phyloP scores from a whole-genome alignment of 257 asterid genomes.

The Oldenlandia corymbosa region DNA sequence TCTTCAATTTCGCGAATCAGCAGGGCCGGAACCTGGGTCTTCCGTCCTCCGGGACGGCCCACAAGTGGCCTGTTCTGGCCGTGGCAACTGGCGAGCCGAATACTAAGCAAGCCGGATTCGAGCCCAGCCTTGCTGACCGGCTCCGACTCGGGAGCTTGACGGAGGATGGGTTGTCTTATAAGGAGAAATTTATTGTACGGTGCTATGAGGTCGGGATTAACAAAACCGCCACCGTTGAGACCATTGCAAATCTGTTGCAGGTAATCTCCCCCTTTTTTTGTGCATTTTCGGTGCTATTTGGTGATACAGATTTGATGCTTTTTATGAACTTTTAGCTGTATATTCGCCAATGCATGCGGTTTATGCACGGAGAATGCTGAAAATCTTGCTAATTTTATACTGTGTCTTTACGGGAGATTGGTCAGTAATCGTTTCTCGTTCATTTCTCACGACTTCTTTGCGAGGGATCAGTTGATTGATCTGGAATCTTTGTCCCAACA shows the following conservation, averaged over 20 bases:
- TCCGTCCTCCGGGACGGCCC: slow-evolving; percentile 6
- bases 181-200: slow-evolving; percentile 84
- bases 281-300: background rate
- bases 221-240: slow-evolving; percentile 89
- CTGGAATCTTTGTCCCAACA: no score
- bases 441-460: background rate
- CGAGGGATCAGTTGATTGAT: slow-evolving; percentile 1
- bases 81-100: slow-evolving; percentile 62
- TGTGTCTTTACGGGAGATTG: background rate
- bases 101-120: slow-evolving; percentile 29
- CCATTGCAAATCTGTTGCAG: slow-evolving; percentile 96
- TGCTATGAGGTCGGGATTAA: slow-evolving; percentile 92
- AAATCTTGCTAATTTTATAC: background rate
- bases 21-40: slow-evolving; percentile 16
- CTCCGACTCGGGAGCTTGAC: slow-evolving; percentile 80
- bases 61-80: slow-evolving; percentile 27
- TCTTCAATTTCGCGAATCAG: slow-evolving; percentile 14
- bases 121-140: slow-evolving; percentile 72
- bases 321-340: slow-evolving; percentile 11
- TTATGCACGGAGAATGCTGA: background rate
- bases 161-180: slow-evolving; percentile 86
- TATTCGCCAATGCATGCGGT: slow-evolving; percentile 23
- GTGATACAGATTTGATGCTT: background rate
- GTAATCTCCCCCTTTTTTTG: slow-evolving; percentile 21
- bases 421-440: background rate